phyloP scores from a whole-genome alignment of 805 yeast genomes.

The Suhomyces sp. region DNA sequence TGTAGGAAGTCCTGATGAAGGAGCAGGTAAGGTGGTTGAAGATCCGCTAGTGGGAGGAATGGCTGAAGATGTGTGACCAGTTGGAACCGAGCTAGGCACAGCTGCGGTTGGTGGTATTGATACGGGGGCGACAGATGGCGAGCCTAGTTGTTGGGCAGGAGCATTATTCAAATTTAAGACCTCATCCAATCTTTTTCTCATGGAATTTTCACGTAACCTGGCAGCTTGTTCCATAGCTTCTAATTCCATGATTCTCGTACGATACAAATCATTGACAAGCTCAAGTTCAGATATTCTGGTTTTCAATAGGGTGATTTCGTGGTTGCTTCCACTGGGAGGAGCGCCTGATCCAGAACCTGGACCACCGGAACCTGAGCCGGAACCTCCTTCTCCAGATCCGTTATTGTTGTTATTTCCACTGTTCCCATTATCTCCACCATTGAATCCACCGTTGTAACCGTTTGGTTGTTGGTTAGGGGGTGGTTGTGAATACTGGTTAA shows the following conservation, averaged over 20 bases:
- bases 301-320: slow-evolving; percentile 47
- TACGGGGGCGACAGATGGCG: background rate
- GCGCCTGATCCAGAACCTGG: slow-evolving; percentile 1
- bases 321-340: slow-evolving; percentile 10
- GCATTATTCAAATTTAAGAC: slow-evolving; percentile 28
- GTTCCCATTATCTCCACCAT: slow-evolving; percentile 9
- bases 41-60: slow-evolving; percentile 5
- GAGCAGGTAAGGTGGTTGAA: slow-evolving; percentile 4
- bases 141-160: too few species aligned
- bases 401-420: slow-evolving; percentile 8
- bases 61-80: background rate
- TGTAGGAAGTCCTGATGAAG: slow-evolving; percentile 2
- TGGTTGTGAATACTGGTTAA: background rate
- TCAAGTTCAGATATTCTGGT: slow-evolving; percentile 87
- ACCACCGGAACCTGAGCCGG: background rate
- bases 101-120: background rate
- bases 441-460: slow-evolving; percentile 1
- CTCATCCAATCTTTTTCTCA: slow-evolving; percentile 51
- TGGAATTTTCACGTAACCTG: slow-evolving; percentile 47
- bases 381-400: slow-evolving; percentile 3
- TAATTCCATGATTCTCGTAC: slow-evolving; percentile 77
- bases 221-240: slow-evolving; percentile 67
- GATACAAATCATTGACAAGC: slow-evolving; percentile 83
- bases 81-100: background rate
- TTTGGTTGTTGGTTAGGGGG: background rate